Conservation (phyloP, 2,329 filamentous ascomycete genomes). For the Diatrype stigma region DNA sequence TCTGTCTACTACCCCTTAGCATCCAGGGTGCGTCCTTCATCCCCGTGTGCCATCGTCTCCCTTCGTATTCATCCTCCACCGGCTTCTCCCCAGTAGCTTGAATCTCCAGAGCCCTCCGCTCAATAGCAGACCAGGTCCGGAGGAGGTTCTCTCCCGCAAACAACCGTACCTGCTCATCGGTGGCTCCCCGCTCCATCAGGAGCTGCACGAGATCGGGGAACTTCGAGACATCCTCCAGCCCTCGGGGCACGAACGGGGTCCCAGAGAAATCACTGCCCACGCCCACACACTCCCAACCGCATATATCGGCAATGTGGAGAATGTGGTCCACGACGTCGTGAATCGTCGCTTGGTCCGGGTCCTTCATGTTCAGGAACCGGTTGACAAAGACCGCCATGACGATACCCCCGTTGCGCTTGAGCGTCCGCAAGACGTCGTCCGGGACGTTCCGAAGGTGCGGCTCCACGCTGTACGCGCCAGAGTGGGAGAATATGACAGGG, state of each 20-base stretch:
- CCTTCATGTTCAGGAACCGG: constrained; percentile 12
- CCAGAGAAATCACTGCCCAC: constrained; percentile 31
- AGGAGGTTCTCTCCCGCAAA: too few relatives aligned
- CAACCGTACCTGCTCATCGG: too few relatives aligned
- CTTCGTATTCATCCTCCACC: too few relatives aligned
- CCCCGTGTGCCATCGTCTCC: too few relatives aligned
- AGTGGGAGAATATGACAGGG: constrained; percentile 1
- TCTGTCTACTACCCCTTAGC: too few relatives aligned
- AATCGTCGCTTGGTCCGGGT: constrained; percentile 11
- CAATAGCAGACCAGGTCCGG: too few relatives aligned
- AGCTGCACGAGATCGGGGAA: constrained; percentile 1
- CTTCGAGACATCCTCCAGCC: constrained; percentile 19
- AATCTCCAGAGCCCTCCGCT: too few relatives aligned
- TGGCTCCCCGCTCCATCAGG: too few relatives aligned
- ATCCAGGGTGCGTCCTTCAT: too few relatives aligned
- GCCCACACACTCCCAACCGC: constrained; percentile 29
- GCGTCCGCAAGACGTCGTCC: constrained; percentile 16
- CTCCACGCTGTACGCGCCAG: not conserved
- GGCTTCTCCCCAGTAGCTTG: too few relatives aligned
- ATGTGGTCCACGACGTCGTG: constrained; percentile 28
- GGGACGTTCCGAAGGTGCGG: not conserved
- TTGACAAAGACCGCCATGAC: constrained; percentile 21
- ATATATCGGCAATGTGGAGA: constrained; percentile 22
- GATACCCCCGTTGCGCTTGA: constrained; percentile 17
- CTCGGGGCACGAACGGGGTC: constrained; percentile 15